Evolutionary conservation across 371 early-diverging fungal species (phyloP).

Genomic region (Apophysomyces variabilis): DNA sequence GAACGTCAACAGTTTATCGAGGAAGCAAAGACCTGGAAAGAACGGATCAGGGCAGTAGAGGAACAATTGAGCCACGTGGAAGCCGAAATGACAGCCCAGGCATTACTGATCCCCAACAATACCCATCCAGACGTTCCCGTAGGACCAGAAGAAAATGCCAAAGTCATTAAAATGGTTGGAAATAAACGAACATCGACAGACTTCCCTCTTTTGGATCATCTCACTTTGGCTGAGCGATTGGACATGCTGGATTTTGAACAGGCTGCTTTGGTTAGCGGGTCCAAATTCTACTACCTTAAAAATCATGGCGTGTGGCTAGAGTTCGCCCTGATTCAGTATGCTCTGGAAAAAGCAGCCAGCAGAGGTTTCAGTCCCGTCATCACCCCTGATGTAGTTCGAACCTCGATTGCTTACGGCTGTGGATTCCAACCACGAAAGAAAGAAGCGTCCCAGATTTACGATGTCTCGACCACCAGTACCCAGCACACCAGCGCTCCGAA

Average conservation of each 20-base stretch:
- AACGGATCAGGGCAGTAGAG: conserved; percentile 34
- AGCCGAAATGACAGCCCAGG: conserved; percentile 54
- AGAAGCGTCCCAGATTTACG: conserved; percentile 87
- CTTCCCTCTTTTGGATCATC: conserved; percentile 65
- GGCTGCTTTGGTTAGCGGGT: conserved; percentile 84
- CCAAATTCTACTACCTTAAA: conserved; percentile 87
- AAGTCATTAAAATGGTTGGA: conserved; percentile 54
- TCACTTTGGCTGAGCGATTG: conserved; percentile 63
- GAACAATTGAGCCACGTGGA: conserved; percentile 53
- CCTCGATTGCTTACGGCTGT: conserved; percentile 84
- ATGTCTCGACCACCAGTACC: conserved; percentile 61
- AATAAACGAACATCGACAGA: conserved; percentile 3
- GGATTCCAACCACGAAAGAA: conserved; percentile 85
- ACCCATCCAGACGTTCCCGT: conserved; percentile 71
- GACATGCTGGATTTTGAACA: conserved; percentile 86
- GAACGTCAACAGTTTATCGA: conserved; percentile 39
- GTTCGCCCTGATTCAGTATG: conserved; percentile 84
- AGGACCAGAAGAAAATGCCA: conserved; percentile 69
- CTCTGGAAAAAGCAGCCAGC: conserved; percentile 73
- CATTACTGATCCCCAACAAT: conserved; percentile 71
- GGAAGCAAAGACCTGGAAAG: conserved; percentile 56
- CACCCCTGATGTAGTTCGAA: conserved; percentile 87
- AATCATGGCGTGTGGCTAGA: conserved; percentile 87
- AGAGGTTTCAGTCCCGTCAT: conserved; percentile 80
- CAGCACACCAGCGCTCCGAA: conserved; percentile 35